Percentiles rank a stretch among this genome's conserved stretches.
These are phyloP conservation scores for Trichoderma breve DNA, from an alignment of 2,329 filamentous ascomycete genomes.

Conservation along the genomic window DNA sequence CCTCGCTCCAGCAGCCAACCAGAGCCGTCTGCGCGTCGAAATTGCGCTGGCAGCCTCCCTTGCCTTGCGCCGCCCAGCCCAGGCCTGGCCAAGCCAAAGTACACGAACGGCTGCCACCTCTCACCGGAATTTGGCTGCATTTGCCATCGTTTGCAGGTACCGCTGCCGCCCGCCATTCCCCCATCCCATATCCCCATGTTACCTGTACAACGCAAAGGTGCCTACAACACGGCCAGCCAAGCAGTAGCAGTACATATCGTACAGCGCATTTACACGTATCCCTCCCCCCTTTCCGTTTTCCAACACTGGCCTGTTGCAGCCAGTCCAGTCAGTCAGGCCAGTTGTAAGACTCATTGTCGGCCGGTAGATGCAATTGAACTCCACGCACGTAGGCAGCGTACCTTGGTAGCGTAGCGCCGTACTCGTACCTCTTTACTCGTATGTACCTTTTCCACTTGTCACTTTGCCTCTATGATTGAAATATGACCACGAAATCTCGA, in stretches of 20 bases:
- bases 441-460: not conserved
- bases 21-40: not conserved
- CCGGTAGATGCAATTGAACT: not conserved
- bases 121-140: not conserved
- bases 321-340: not conserved
- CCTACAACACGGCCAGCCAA: not conserved
- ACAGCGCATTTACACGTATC: not conserved
- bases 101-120: not conserved
- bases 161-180: not conserved
- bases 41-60: conserved; percentile 1
- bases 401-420: not conserved
- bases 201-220: not conserved
- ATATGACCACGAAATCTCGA: not conserved
- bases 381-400: not conserved
- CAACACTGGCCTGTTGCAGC: not conserved
- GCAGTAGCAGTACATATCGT: not conserved
- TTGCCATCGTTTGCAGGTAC: not conserved
- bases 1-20: not conserved
- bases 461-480: not conserved
- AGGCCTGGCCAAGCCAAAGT: not conserved
- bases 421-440: not conserved
- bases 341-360: not conserved
- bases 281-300: conserved; percentile 9
- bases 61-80: not conserved
- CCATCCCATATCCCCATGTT: not conserved